Evolutionary conservation across 495 filamentous ascomycete species (phyloP).

Genomic region (Aspergillus kassunensis): DNA sequence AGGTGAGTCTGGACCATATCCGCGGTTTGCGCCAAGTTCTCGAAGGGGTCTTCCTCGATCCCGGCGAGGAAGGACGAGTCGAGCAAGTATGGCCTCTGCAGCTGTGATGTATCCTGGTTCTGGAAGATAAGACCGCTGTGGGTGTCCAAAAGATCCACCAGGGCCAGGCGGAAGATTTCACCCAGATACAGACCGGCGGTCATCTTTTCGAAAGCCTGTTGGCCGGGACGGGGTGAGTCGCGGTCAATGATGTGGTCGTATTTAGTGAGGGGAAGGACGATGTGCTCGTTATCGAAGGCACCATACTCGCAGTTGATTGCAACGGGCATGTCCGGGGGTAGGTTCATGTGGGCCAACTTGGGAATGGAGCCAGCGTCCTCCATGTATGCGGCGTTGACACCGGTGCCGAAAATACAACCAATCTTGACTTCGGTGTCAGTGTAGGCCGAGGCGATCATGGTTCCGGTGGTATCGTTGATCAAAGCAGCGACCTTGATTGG

Average conservation of each 20-base stretch:
- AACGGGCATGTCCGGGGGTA: slow-evolving; percentile 85
- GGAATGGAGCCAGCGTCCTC: slow-evolving; percentile 86
- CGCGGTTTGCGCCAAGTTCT: slow-evolving; percentile 82
- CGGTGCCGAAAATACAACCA: slow-evolving; percentile 97
- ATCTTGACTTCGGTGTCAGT: slow-evolving; percentile 89
- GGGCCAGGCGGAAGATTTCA: slow-evolving; percentile 87
- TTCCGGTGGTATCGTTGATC: slow-evolving; percentile 98
- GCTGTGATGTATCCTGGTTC: slow-evolving; percentile 70
- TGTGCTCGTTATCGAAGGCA: slow-evolving; percentile 95
- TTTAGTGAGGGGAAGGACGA: slow-evolving; percentile 82
- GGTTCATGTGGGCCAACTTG: slow-evolving; percentile 89
- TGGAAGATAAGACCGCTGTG: slow-evolving; percentile 74
- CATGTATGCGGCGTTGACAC: slow-evolving; percentile 98
- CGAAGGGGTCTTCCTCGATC: slow-evolving; percentile 92
- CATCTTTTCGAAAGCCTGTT: slow-evolving; percentile 98
- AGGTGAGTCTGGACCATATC: slow-evolving; percentile 76
- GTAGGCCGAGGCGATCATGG: slow-evolving; percentile 96
- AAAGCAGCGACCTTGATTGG: slow-evolving; percentile 91
- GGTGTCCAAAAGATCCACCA: slow-evolving; percentile 80
- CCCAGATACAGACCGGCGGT: slow-evolving; percentile 93
- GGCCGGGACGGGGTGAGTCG: slow-evolving; percentile 88
- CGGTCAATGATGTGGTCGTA: slow-evolving; percentile 84
- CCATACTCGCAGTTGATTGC: slow-evolving; percentile 99
- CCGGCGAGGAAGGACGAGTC: slow-evolving; percentile 94
- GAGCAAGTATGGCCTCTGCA: slow-evolving; percentile 78